phyloP scores from a whole-genome alignment of 2,329 filamentous ascomycete species.

The Neoscytalidium dimidiatum region DNA sequence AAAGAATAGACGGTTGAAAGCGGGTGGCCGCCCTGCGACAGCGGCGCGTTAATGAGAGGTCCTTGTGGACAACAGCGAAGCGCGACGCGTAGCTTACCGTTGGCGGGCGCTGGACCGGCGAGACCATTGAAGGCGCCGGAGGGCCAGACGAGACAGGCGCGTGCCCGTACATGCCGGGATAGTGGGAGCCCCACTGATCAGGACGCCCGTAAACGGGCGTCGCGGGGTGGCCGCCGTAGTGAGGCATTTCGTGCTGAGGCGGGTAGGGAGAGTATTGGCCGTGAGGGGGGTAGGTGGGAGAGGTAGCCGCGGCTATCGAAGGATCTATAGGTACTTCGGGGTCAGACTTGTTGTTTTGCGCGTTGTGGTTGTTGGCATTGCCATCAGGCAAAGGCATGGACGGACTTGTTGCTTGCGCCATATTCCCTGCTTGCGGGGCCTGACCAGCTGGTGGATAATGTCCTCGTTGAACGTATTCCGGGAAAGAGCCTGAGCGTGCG shows the following conservation, averaged over 20 bases:
- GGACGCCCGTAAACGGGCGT: conserved; percentile 65
- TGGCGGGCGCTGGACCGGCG: conserved; percentile 62
- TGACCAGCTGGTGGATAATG: conserved; percentile 78
- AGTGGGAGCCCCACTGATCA: conserved; percentile 70
- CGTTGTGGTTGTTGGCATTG: conserved; percentile 68
- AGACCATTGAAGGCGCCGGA: conserved; percentile 58
- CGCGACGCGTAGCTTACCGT: conserved; percentile 54
- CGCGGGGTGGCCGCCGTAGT: conserved; percentile 66
- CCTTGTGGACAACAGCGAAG: not conserved
- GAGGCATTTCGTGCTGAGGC: conserved; percentile 81
- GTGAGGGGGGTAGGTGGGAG: conserved; percentile 83
- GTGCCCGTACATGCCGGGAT: conserved; percentile 52
- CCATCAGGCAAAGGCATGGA: conserved; percentile 85
- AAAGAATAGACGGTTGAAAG: conserved; percentile 91
- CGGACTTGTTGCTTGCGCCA: conserved; percentile 99
- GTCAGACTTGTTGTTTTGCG: conserved; percentile 83
- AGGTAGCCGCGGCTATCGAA: conserved; percentile 88
- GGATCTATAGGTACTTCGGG: conserved; percentile 98
- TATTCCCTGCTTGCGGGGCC: conserved; percentile 78
- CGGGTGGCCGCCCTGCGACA: conserved; percentile 51
- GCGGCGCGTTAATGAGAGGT: conserved; percentile 8
- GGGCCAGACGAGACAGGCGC: conserved; percentile 61
- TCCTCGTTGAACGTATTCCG: conserved; percentile 81
- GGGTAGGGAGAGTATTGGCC: conserved; percentile 85
- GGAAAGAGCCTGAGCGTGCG: conserved; percentile 80